Base-by-base conservation (phyloP, 441 rosid species). In the Capsella rubella region DNA sequence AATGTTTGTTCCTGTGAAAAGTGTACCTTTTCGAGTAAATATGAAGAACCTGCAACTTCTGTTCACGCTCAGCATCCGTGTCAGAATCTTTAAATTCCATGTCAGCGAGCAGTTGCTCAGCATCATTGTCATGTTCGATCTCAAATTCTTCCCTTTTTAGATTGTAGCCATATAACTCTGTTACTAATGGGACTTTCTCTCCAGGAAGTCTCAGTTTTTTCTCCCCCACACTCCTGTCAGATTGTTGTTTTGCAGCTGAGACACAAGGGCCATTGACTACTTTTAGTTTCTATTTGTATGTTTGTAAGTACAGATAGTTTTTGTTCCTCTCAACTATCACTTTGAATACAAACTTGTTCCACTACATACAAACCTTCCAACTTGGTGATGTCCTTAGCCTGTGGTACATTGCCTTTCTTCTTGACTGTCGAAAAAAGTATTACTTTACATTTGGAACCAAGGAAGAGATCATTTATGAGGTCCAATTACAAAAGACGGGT, bases 111-210 rank as follows among this genome's bases (percentile, higher is more conserved):
- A 93, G 77, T 66, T 88, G 97, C 85, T 95, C 98, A 12, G 99
- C 98, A 81, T 95, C 97, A 60, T 95, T 93, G 74, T 95, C 99
- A 71, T 93, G 87, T 83, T 91, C 99, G 73, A 89, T 73, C 84
- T 95, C 99, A 85, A 95, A 92, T 81, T 95, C 99, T 80, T 84
- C 86, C 84, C 99, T 87, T 87, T 93, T 91, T 72, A 85, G 76
- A 79, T 95, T 95, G 80, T 88, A 95, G 78, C 99, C 97, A 76
- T 95, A 85, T 73, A 89, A 74, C 78, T 91, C 97, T 29, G 90
- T 81, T 82, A 87, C 58, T 65, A 90, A 86, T 15, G 74, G 78
- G 42, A 85, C 90, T 72, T 93, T 89, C 49, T 90, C 93, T 69
- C 89, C 90, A 21, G 86, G 77, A 72, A 79, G 72, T 83, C 96